Percentiles rank a stretch among this genome's conserved stretches.
These are phyloP conservation scores for Tagetes patula DNA, from an alignment of 129 eudicot species.

Conservation along the genomic window DNA sequence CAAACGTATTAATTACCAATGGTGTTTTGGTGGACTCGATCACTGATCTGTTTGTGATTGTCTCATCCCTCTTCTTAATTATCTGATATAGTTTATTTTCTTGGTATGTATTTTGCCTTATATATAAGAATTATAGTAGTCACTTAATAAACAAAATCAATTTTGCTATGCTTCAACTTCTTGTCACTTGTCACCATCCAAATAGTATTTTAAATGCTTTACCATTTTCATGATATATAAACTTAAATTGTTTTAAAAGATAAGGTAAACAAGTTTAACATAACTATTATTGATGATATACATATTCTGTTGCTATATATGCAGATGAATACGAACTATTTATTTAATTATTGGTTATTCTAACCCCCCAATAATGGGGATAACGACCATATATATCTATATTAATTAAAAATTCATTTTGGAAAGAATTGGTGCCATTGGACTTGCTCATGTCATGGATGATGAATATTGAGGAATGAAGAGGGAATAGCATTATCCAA, in stretches of 20 bases:
- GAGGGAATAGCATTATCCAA: slow-evolving; percentile 24
- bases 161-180: background rate
- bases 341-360: slow-evolving; percentile 13
- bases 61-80: too few species aligned
- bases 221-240: background rate
- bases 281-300: background rate
- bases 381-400: slow-evolving; percentile 25
- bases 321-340: background rate
- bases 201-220: background rate
- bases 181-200: slow-evolving; percentile 7
- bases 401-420: background rate
- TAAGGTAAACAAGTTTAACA: background rate
- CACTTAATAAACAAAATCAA: background rate
- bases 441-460: slow-evolving; percentile 44
- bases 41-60: too few species aligned
- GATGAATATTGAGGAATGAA: slow-evolving; percentile 30
- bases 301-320: slow-evolving; percentile 17
- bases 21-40: too few species aligned
- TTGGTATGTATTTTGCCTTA: too few species aligned
- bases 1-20: too few species aligned
- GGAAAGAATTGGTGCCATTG: slow-evolving; percentile 25
- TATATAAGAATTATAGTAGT: background rate
- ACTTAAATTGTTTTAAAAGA: background rate
- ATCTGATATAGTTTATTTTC: too few species aligned
- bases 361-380: slow-evolving; percentile 33